Percentiles rank a stretch among this genome's conserved stretches.
phyloP scores from a whole-genome alignment of 2,329 filamentous ascomycete genomes.

The Botrytis deweyae region DNA sequence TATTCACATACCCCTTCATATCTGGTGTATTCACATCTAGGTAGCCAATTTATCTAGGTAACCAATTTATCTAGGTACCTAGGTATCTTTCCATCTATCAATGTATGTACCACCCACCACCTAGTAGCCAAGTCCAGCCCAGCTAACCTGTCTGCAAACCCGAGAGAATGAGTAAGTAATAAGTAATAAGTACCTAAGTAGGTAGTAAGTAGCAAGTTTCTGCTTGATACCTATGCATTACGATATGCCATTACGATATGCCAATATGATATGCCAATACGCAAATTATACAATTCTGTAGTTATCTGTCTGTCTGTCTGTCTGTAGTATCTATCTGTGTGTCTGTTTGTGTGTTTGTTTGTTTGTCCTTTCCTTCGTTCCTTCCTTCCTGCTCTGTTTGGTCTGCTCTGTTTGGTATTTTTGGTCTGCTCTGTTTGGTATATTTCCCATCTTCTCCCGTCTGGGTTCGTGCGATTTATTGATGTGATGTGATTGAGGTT shows the following conservation, averaged over 20 bases:
- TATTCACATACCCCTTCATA: neutral
- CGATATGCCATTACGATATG: no score
- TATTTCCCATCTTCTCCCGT: no score
- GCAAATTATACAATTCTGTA: neutral
- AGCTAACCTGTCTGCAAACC: no score
- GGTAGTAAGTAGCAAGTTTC: neutral
- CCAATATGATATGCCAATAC: no score
- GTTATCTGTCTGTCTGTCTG: neutral
- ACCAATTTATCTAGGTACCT: no score
- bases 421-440: neutral
- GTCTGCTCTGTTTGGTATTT: accelerated
- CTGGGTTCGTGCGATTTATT: neutral
- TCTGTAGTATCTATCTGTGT: neutral
- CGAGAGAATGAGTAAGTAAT: no score
- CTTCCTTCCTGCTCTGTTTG: neutral
- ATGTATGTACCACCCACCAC: no score
- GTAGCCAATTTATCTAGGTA: neutral
- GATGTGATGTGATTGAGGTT: no score
- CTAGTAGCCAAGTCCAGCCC: neutral
- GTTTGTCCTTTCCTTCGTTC: neutral
- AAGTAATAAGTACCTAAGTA: neutral
- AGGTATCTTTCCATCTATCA: neutral
- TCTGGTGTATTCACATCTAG: neutral
- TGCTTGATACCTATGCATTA: neutral
- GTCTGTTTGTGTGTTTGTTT: neutral